These are phyloP conservation scores for Sclerotinia glacialis DNA, from an alignment of 2,329 filamentous ascomycete species.

Conservation along the genomic window DNA sequence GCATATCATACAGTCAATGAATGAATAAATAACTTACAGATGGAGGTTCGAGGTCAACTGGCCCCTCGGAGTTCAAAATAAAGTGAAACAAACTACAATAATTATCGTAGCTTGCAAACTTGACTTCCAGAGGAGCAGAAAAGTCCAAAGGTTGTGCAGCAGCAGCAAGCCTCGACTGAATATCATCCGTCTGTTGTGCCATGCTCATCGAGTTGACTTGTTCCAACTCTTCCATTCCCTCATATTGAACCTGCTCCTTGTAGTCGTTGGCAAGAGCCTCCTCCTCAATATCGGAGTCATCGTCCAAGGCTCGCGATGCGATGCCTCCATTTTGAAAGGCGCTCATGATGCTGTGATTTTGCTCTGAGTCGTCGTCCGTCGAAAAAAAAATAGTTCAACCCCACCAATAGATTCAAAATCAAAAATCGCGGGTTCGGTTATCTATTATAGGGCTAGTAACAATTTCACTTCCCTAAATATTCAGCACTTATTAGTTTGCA, in stretches of 20 bases:
- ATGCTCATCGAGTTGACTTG: constrained; percentile 66
- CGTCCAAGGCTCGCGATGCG: constrained; percentile 60
- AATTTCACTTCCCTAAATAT: constrained; percentile 13
- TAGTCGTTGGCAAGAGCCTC: constrained; percentile 95
- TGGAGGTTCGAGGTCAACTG: constrained; percentile 92
- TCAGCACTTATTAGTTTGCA: neutral
- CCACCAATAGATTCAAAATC: constrained; percentile 18
- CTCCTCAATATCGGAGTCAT: constrained; percentile 94
- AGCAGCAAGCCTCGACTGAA: constrained; percentile 85
- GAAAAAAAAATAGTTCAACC: constrained; percentile 1
- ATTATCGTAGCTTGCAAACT: constrained; percentile 98
- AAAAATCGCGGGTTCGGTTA: constrained; percentile 20
- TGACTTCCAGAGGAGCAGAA: constrained; percentile 90
- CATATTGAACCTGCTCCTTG: constrained; percentile 92
- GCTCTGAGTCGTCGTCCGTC: constrained; percentile 20
- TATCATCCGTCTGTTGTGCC: constrained; percentile 78
- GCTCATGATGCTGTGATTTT: constrained; percentile 48
- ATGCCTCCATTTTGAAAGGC: constrained; percentile 60
- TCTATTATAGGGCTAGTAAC: constrained; percentile 19
- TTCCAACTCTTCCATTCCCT: constrained; percentile 80
- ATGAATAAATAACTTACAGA: constrained; percentile 63
- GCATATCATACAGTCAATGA: constrained; percentile 23
- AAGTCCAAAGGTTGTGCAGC: constrained; percentile 95
- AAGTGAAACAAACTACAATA: constrained; percentile 99
- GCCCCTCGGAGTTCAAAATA: constrained; percentile 98